A percentile compares a stretch with the other conserved stretches of the same genome.
These are phyloP conservation scores for Chrysanthemum makinoi DNA, from an alignment of 129 eudicot genomes.

Conservation along the genomic window DNA sequence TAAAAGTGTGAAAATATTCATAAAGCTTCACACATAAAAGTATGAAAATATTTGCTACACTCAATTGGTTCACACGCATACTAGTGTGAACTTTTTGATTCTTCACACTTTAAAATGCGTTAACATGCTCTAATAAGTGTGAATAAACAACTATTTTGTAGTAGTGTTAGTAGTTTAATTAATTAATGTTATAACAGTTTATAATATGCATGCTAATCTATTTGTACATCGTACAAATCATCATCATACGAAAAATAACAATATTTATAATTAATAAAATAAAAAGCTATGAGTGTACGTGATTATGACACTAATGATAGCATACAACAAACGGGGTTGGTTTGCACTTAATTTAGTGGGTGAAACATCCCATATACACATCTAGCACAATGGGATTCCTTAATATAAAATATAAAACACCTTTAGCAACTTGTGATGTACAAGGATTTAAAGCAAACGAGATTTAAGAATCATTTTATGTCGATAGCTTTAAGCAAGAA, in stretches of 20 bases:
- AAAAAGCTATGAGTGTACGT: slow-evolving; percentile 1
- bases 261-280: background rate
- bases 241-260: background rate
- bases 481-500: slow-evolving; percentile 35
- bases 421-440: slow-evolving; percentile 29
- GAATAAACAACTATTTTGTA: too few species aligned
- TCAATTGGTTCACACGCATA: too few species aligned
- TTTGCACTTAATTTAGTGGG: slow-evolving; percentile 36
- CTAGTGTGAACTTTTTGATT: too few species aligned
- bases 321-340: slow-evolving; percentile 20
- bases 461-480: slow-evolving; percentile 35
- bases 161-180: too few species aligned
- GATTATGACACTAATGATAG: slow-evolving; percentile 22
- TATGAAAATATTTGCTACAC: too few species aligned
- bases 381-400: slow-evolving; percentile 33
- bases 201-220: too few species aligned
- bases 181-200: too few species aligned
- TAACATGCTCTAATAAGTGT: too few species aligned
- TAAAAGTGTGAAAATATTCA: too few species aligned
- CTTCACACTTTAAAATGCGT: too few species aligned
- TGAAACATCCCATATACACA: slow-evolving; percentile 29
- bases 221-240: too few species aligned
- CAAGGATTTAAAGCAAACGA: slow-evolving; percentile 32
- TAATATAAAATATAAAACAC: slow-evolving; percentile 20
- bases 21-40: too few species aligned